Percentiles rank a stretch among this genome's conserved stretches.
These are phyloP conservation scores for Teratosphaeria destructans DNA, from an alignment of 2,329 filamentous ascomycete genomes.

Conservation along the genomic window DNA sequence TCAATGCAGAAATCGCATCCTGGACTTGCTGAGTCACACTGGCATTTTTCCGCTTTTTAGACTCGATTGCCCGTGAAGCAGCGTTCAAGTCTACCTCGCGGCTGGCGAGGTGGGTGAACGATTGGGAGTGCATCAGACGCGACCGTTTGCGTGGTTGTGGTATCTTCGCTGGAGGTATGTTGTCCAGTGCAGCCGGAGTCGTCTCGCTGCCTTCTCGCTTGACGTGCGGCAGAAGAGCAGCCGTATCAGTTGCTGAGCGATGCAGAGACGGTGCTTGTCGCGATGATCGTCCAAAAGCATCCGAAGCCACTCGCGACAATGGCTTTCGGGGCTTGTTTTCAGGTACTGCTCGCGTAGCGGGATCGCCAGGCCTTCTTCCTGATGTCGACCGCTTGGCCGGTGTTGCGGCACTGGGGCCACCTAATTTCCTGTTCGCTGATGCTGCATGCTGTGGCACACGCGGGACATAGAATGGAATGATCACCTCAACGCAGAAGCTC, in stretches of 20 bases:
- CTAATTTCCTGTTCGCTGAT: constrained; percentile 63
- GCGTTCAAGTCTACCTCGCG: constrained; percentile 47
- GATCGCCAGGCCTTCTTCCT: constrained; percentile 31
- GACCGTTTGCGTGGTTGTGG: constrained; percentile 27
- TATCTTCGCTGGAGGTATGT: constrained; percentile 21
- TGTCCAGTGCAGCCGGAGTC: constrained; percentile 36
- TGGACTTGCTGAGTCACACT: constrained; percentile 59
- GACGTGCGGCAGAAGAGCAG: constrained; percentile 46
- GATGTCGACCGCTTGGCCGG: constrained; percentile 41
- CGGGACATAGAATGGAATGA: constrained; percentile 70
- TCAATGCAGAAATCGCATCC: constrained; percentile 62
- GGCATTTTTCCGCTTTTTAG: constrained; percentile 55
- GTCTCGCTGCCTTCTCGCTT: constrained; percentile 61
- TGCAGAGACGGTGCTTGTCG: constrained; percentile 52
- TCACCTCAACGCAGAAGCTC: constrained; percentile 71
- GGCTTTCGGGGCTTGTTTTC: constrained; percentile 38
- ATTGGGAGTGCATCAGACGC: constrained; percentile 21
- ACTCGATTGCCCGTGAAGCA: constrained; percentile 42
- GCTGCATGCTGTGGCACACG: constrained; percentile 63
- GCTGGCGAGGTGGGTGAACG: constrained; percentile 18
- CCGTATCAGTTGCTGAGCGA: constrained; percentile 52
- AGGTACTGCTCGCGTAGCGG: constrained; percentile 25
- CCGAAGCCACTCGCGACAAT: constrained; percentile 51
- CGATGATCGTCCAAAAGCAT: constrained; percentile 45
- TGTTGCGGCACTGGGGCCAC: constrained; percentile 55